These are phyloP conservation scores for Candida ulmi DNA, from an alignment of 805 yeast genomes.

Conservation along the genomic window DNA sequence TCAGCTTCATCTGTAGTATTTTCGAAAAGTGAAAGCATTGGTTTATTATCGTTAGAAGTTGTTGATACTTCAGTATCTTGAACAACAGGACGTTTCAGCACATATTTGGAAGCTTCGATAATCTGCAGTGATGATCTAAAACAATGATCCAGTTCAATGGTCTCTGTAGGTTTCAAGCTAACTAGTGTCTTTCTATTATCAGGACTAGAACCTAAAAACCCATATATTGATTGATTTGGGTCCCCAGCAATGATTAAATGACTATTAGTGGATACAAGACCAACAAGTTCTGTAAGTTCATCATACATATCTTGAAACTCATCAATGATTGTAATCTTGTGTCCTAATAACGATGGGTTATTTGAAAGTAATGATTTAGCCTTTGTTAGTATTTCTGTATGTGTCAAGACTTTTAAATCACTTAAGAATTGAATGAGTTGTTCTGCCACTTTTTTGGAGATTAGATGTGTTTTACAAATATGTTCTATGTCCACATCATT, in stretches of 20 bases:
- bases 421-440: conserved; percentile 7
- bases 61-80: too few species aligned
- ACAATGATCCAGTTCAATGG: conserved; percentile 39
- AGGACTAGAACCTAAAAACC: conserved; percentile 51
- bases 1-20: conserved; percentile 32
- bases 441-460: background rate
- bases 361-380: conserved; percentile 27
- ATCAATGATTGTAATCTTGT: conserved; percentile 51
- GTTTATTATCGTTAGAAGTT: conserved; percentile 10
- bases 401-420: conserved; percentile 11
- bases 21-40: conserved; percentile 20
- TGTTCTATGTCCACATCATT: background rate
- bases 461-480: background rate
- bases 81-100: too few species aligned
- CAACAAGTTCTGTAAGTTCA: conserved; percentile 39
- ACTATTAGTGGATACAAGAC: conserved; percentile 30
- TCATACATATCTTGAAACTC: conserved; percentile 71
- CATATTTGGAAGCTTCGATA: conserved; percentile 33
- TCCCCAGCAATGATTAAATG: conserved; percentile 71
- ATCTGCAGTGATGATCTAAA: conserved; percentile 62
- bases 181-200: conserved; percentile 24
- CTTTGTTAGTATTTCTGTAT: conserved; percentile 22
- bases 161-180: conserved; percentile 9
- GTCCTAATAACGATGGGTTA: conserved; percentile 17
- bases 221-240: conserved; percentile 64